Conservation (phyloP, 352 stramenopile genomes). For the Phytophthora litchii region DNA sequence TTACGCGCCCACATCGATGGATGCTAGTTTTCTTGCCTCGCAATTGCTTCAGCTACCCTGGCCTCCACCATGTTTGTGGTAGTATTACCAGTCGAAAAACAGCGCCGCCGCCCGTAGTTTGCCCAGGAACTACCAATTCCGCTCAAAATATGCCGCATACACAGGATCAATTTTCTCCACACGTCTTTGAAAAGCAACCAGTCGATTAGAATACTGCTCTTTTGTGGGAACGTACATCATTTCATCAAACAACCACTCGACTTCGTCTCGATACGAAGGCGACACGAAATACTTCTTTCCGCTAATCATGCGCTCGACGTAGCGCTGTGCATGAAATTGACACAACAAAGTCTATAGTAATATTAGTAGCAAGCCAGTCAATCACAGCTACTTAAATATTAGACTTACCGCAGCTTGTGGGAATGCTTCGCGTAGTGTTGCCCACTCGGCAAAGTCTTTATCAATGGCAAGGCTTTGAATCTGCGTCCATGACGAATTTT, state of each 20-base stretch:
- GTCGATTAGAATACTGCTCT: too few species aligned
- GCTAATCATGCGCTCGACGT: slow-evolving; percentile 1
- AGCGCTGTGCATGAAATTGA: neutral
- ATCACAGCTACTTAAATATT: neutral
- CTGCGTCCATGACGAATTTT: neutral
- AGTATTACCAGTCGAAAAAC: slow-evolving; percentile 3
- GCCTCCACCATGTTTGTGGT: slow-evolving; percentile 7
- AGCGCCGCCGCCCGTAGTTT: neutral
- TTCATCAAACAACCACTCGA: too few species aligned
- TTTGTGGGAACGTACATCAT: too few species aligned
- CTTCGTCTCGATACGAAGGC: too few species aligned
- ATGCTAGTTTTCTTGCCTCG: slow-evolving; percentile 7
- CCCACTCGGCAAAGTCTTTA: slow-evolving; percentile 5
- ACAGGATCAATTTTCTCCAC: too few species aligned
- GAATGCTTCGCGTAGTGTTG: slow-evolving; percentile 4
- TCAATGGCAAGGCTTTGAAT: slow-evolving; percentile 1
- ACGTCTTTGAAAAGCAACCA: too few species aligned
- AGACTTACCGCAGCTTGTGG: neutral
- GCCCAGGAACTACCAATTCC: too few species aligned
- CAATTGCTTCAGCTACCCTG: slow-evolving; percentile 3
- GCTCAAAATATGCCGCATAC: too few species aligned
- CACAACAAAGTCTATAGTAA: slow-evolving; percentile 1
- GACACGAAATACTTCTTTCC: neutral
- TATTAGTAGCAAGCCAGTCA: too few species aligned
- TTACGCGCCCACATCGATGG: neutral